phyloP scores from a whole-genome alignment of 495 filamentous ascomycete genomes.

The Aspergillus asperescens region DNA sequence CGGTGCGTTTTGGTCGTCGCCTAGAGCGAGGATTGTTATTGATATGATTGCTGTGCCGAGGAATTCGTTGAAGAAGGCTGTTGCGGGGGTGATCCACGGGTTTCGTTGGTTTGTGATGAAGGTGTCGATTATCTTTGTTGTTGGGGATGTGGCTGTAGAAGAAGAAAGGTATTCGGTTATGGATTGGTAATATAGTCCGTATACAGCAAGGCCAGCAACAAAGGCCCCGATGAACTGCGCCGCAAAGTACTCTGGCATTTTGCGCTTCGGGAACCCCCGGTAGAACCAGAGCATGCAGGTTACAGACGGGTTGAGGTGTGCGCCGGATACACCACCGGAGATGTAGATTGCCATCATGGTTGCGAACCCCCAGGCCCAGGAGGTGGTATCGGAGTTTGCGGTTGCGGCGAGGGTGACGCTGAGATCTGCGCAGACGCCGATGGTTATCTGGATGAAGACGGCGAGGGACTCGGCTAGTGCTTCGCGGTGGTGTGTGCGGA shows the following conservation, averaged over 20 bases:
- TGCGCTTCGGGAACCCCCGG: conserved; percentile 45
- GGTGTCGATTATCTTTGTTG: conserved; percentile 32
- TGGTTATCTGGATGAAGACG: conserved; percentile 38
- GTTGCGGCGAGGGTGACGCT: conserved; percentile 40
- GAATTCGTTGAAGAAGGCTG: conserved; percentile 50
- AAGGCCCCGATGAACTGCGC: conserved; percentile 47
- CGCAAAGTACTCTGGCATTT: conserved; percentile 44
- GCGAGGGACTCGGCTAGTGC: conserved; percentile 49
- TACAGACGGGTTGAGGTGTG: conserved; percentile 49
- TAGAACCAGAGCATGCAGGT: conserved; percentile 47
- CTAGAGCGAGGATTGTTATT: conserved; percentile 46
- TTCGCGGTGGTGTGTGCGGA: conserved; percentile 46
- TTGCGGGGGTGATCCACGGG: conserved; percentile 37
- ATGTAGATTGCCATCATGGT: conserved; percentile 57
- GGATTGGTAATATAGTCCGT: conserved; percentile 46
- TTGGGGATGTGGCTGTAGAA: conserved; percentile 26
- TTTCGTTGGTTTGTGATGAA: conserved; percentile 39
- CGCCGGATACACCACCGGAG: conserved; percentile 51
- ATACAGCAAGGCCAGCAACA: conserved; percentile 39
- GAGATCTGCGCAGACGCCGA: conserved; percentile 47
- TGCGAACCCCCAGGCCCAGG: conserved; percentile 52
- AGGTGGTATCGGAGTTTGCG: conserved; percentile 44
- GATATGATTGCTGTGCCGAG: conserved; percentile 42
- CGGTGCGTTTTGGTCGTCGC: conserved; percentile 51
- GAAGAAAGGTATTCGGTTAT: conserved; percentile 37